Evolutionary conservation across 495 filamentous ascomycete genomes (phyloP).

Genomic region (Talaromyces thailandensis): DNA sequence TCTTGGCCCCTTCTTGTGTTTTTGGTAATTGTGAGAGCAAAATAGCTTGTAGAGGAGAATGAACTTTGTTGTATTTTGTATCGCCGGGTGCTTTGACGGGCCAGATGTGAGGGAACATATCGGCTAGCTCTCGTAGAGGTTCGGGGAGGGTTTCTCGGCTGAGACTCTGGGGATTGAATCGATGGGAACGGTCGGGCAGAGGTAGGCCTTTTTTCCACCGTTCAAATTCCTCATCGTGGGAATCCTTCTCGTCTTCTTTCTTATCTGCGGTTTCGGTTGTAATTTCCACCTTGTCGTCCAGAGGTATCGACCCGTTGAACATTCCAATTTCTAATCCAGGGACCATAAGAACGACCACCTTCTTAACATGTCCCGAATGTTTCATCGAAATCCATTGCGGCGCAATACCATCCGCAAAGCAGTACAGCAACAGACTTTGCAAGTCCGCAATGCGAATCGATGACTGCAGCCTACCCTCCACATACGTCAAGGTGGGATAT

Average conservation of each 20-base stretch:
- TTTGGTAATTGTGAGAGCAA: slow-evolving; percentile 62
- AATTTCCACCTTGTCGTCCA: slow-evolving; percentile 23
- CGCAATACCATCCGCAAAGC: slow-evolving; percentile 72
- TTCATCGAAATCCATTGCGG: slow-evolving; percentile 83
- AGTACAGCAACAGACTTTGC: slow-evolving; percentile 76
- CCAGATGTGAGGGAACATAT: slow-evolving; percentile 83
- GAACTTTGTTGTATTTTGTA: slow-evolving; percentile 64
- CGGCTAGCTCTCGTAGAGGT: slow-evolving; percentile 59
- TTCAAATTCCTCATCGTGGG: slow-evolving; percentile 24
- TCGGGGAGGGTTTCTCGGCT: slow-evolving; percentile 48
- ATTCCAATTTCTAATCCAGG: slow-evolving; percentile 84
- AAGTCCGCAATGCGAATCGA: slow-evolving; percentile 71
- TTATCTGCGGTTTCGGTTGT: slow-evolving; percentile 10
- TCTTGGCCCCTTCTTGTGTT: slow-evolving; percentile 44
- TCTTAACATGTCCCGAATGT: slow-evolving; percentile 65
- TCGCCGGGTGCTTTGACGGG: slow-evolving; percentile 81
- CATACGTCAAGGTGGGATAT: slow-evolving; percentile 67
- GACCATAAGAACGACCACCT: slow-evolving; percentile 88
- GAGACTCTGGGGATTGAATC: slow-evolving; percentile 67
- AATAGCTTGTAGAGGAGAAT: slow-evolving; percentile 74
- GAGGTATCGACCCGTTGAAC: slow-evolving; percentile 63
- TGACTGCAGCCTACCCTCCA: slow-evolving; percentile 57
- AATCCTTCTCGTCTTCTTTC: slow-evolving; percentile 11
- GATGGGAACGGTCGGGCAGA: slow-evolving; percentile 28
- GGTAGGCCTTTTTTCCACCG: slow-evolving; percentile 38